Evolutionary conservation across 2,329 filamentous ascomycete species (phyloP).

Genomic region (Aspergillus proliferans): DNA sequence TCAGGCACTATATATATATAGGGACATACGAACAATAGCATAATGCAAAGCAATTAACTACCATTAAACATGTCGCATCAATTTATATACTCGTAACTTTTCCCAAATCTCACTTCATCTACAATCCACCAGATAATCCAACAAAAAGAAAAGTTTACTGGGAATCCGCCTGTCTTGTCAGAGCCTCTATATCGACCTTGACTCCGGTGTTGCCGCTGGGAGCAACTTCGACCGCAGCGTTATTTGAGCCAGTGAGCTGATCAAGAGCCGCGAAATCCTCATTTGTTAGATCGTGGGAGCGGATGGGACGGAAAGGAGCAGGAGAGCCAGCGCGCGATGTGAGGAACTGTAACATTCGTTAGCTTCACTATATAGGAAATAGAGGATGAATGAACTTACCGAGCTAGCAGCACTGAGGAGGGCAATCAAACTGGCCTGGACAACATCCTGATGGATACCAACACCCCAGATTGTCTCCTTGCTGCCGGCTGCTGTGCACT

Average conservation of each 20-base stretch:
- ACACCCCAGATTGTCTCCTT: conserved; percentile 45
- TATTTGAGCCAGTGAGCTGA: conserved; percentile 25
- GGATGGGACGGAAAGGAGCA: conserved; percentile 54
- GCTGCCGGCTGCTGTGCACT: conserved; percentile 66
- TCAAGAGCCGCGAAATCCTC: conserved; percentile 41
- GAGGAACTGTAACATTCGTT: conserved; percentile 55
- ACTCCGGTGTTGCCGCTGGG: conserved; percentile 22
- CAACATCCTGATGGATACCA: conserved; percentile 79
- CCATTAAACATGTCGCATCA: background rate
- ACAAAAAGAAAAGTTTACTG: conserved; percentile 13
- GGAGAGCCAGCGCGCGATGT: conserved; percentile 64
- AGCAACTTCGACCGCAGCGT: conserved; percentile 11
- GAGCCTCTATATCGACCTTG: conserved; percentile 32
- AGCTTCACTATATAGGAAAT: background rate
- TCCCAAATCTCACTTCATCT: background rate
- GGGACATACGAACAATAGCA: too few species aligned
- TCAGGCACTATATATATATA: background rate
- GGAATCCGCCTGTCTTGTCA: conserved; percentile 32
- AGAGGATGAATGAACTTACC: conserved; percentile 48
- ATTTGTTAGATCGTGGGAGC: conserved; percentile 46
- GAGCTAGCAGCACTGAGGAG: conserved; percentile 78
- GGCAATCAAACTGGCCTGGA: conserved; percentile 81
- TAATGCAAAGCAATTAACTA: too few species aligned
- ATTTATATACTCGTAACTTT: background rate
- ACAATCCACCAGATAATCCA: background rate